A percentile compares a stretch with the other conserved stretches of the same genome.
phyloP scores from a whole-genome alignment of 352 stramenopile species.

The Phytophthora tubulina region DNA sequence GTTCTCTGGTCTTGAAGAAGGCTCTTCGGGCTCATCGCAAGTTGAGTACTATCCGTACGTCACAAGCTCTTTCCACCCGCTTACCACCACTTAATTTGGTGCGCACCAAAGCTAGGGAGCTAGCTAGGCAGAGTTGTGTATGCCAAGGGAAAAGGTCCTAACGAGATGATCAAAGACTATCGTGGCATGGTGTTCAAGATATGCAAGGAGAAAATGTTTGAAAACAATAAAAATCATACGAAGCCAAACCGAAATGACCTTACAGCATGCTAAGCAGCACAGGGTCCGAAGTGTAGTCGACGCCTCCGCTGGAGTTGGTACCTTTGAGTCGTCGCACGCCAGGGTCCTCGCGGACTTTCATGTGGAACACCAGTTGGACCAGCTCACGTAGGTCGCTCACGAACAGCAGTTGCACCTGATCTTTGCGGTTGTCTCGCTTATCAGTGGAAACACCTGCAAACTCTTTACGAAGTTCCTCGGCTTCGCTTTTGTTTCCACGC shows the following conservation, averaged over 20 bases:
- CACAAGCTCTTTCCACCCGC: conserved; percentile 79
- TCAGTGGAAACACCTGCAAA: conserved; percentile 47
- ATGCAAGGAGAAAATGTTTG: conserved; percentile 19
- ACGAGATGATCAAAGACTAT: conserved; percentile 23
- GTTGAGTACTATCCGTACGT: conserved; percentile 89
- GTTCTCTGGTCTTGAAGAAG: conserved; percentile 83
- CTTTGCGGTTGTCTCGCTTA: conserved; percentile 29
- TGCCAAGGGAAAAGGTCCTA: conserved; percentile 6
- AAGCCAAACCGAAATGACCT: conserved; percentile 7
- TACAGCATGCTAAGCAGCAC: conserved; percentile 66
- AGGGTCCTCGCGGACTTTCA: conserved; percentile 60
- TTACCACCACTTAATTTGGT: conserved; percentile 47
- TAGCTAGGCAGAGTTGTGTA: conserved; percentile 19
- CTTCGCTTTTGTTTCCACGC: conserved; percentile 77
- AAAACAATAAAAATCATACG: conserved; percentile 35
- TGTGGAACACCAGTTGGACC: conserved; percentile 73
- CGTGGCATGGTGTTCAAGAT: conserved; percentile 29
- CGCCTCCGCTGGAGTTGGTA: conserved; percentile 11
- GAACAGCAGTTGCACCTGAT: conserved; percentile 67
- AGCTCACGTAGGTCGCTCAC: conserved; percentile 77
- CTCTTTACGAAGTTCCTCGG: conserved; percentile 73
- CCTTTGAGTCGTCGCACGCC: conserved; percentile 24
- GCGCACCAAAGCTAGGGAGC: conserved; percentile 7
- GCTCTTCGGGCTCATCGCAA: conserved; percentile 60
- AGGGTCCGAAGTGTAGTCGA: conserved; percentile 39